Percentiles rank a stretch among this genome's conserved stretches.
These are phyloP conservation scores for Eremomyces bilateralis DNA, from an alignment of 495 filamentous ascomycete genomes.

Conservation along the genomic window DNA sequence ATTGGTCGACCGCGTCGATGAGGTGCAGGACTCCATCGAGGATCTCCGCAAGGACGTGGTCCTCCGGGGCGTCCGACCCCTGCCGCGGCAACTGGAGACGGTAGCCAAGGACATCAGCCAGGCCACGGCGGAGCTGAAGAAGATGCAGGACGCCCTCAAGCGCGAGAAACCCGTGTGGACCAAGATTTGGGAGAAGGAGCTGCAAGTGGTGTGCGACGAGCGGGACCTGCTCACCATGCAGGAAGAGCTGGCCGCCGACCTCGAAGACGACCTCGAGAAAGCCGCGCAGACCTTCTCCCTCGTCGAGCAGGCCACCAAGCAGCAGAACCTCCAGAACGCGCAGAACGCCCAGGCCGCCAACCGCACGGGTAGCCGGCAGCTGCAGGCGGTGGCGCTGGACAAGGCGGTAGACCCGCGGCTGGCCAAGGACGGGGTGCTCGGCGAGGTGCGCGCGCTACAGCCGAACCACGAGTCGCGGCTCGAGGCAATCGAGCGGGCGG, in stretches of 20 bases:
- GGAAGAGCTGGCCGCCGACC: slow-evolving; percentile 77
- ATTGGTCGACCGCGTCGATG: slow-evolving; percentile 77
- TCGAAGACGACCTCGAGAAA: slow-evolving; percentile 89
- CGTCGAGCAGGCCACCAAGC: slow-evolving; percentile 89
- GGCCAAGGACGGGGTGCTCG: slow-evolving; percentile 77
- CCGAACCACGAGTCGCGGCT: slow-evolving; percentile 78
- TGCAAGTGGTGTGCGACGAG: slow-evolving; percentile 85
- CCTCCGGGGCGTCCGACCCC: slow-evolving; percentile 69
- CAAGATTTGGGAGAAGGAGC: slow-evolving; percentile 94
- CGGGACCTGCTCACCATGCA: slow-evolving; percentile 83
- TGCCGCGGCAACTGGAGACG: slow-evolving; percentile 72
- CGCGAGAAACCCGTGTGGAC: slow-evolving; percentile 90
- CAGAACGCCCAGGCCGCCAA: background rate
- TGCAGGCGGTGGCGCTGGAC: slow-evolving; percentile 39
- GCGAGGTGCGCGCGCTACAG: slow-evolving; percentile 81
- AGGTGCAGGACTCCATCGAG: slow-evolving; percentile 87
- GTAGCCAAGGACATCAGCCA: slow-evolving; percentile 70
- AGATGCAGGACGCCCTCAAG: slow-evolving; percentile 80
- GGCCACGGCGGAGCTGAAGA: slow-evolving; percentile 73
- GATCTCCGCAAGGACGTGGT: slow-evolving; percentile 97
- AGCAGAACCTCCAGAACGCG: slow-evolving; percentile 56
- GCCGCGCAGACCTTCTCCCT: slow-evolving; percentile 78
- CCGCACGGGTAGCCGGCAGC: slow-evolving; percentile 12
- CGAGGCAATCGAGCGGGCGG: slow-evolving; percentile 88
- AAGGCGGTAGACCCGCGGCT: slow-evolving; percentile 45